phyloP scores from a whole-genome alignment of 345 rosid species.

The Syzygium aqueum region DNA sequence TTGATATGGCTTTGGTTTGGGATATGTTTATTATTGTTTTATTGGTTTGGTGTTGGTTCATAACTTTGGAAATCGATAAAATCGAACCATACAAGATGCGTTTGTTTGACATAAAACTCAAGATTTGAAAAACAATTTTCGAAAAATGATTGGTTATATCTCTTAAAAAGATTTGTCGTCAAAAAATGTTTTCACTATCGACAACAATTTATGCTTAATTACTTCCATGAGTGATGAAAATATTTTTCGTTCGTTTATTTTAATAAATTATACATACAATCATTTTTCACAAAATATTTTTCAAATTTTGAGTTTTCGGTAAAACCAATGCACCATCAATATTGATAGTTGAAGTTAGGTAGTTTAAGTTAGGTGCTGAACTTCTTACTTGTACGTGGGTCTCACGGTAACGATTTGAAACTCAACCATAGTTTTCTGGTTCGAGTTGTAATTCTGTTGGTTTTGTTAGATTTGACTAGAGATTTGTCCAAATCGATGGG shows the following conservation, averaged over 20 bases:
- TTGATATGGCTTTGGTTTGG: neutral
- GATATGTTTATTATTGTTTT: neutral
- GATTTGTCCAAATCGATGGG: neutral
- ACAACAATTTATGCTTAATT: too few species aligned
- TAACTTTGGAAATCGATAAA: neutral
- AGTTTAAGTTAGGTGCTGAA: neutral
- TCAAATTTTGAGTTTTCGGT: too few species aligned
- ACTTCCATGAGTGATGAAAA: neutral
- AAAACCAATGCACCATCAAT: too few species aligned
- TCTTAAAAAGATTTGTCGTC: too few species aligned
- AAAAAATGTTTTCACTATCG: too few species aligned
- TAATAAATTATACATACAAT: too few species aligned
- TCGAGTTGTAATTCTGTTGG: neutral
- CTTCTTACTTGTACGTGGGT: fast-evolving
- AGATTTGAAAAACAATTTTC: too few species aligned
- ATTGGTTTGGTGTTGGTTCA: neutral
- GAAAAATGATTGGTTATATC: too few species aligned
- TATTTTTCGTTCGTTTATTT: neutral
- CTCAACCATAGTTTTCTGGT: neutral
- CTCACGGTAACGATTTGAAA: neutral
- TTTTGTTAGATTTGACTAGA: neutral
- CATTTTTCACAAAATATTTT: too few species aligned
- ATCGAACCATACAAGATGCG: fast-evolving
- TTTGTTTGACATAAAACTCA: too few species aligned
- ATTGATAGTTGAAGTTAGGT: neutral